phyloP scores from a whole-genome alignment of 192 early-diverging fungal genomes.

The Coemansia interrupta region DNA sequence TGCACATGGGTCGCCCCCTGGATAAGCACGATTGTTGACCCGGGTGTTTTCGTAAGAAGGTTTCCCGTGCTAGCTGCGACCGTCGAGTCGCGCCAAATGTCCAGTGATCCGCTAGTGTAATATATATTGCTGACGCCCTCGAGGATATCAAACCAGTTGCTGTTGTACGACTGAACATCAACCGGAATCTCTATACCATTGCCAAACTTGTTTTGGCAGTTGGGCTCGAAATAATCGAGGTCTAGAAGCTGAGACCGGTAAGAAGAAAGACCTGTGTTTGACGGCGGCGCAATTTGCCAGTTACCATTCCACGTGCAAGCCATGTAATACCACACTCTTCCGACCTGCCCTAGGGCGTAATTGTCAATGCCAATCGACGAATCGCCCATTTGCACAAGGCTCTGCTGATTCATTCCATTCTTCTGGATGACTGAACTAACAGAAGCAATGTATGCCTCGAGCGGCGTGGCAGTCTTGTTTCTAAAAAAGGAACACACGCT shows the following conservation, averaged over 20 bases:
- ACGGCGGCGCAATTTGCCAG: constrained; percentile 49
- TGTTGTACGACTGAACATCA: constrained; percentile 20
- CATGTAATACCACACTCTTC: constrained; percentile 57
- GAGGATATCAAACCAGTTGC: constrained; percentile 23
- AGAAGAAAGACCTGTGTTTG: constrained; percentile 19
- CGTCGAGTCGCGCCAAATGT: constrained; percentile 24
- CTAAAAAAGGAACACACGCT: constrained; percentile 28
- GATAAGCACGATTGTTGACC: constrained; percentile 23
- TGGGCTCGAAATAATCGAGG: constrained; percentile 28
- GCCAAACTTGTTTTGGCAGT: constrained; percentile 42
- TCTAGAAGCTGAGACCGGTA: constrained; percentile 37
- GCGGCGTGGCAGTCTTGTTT: constrained; percentile 3
- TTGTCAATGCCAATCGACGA: constrained; percentile 26
- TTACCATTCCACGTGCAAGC: constrained; percentile 63
- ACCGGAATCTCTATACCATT: constrained; percentile 17
- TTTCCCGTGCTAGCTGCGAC: constrained; percentile 15
- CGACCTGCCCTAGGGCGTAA: constrained; percentile 32
- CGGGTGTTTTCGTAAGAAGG: constrained; percentile 15
- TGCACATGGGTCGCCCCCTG: constrained; percentile 27
- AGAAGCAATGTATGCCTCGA: constrained; percentile 21
- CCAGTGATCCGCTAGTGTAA: constrained; percentile 22
- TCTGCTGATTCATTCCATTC: constrained; percentile 8
- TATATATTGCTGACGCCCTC: constrained; percentile 23
- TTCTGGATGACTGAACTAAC: constrained; percentile 9
- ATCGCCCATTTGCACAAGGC: constrained; percentile 19